Percentiles rank a stretch among this genome's conserved stretches.
phyloP scores from a whole-genome alignment of 305 asterid species.

The Fraxinus sp. region DNA sequence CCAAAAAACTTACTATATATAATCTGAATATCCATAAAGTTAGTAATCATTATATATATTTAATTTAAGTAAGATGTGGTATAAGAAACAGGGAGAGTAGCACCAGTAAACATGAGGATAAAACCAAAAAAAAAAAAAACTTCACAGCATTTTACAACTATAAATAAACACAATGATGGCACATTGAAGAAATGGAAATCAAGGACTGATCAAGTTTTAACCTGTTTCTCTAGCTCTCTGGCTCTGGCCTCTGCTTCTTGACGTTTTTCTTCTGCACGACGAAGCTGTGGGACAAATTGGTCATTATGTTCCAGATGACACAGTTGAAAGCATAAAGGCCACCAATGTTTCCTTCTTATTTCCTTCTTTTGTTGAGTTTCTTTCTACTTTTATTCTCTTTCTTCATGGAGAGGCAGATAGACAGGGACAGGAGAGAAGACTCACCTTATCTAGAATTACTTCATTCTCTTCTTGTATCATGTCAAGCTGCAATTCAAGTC shows the following conservation, averaged over 20 bases:
- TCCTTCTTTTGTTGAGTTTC: background rate
- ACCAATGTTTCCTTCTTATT: slow-evolving; percentile 3
- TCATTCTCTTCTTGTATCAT: slow-evolving; percentile 98
- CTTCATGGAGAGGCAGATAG: background rate
- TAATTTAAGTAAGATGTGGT: slow-evolving; percentile 11
- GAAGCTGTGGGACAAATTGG: slow-evolving; percentile 67
- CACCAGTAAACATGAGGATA: slow-evolving; percentile 19
- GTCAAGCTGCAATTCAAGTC: slow-evolving; percentile 75
- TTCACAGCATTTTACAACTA: background rate
- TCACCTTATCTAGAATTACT: slow-evolving; percentile 78
- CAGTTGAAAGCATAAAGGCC: slow-evolving; percentile 8
- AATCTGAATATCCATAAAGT: slow-evolving; percentile 8
- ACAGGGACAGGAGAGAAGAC: slow-evolving; percentile 23
- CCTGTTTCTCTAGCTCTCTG: slow-evolving; percentile 95
- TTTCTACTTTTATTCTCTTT: slow-evolving; percentile 14
- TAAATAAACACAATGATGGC: slow-evolving; percentile 18
- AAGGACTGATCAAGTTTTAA: slow-evolving; percentile 25
- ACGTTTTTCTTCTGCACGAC: slow-evolving; percentile 75
- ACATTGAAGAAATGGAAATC: slow-evolving; percentile 1
- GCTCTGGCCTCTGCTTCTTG: slow-evolving; percentile 97
- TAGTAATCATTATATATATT: background rate
- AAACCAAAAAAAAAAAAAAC: background rate
- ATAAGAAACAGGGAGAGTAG: slow-evolving; percentile 11
- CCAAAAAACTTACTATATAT: background rate
- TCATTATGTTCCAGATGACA: slow-evolving; percentile 27